phyloP scores from a whole-genome alignment of 805 yeast genomes.

The Pichia gijzeniarum region DNA sequence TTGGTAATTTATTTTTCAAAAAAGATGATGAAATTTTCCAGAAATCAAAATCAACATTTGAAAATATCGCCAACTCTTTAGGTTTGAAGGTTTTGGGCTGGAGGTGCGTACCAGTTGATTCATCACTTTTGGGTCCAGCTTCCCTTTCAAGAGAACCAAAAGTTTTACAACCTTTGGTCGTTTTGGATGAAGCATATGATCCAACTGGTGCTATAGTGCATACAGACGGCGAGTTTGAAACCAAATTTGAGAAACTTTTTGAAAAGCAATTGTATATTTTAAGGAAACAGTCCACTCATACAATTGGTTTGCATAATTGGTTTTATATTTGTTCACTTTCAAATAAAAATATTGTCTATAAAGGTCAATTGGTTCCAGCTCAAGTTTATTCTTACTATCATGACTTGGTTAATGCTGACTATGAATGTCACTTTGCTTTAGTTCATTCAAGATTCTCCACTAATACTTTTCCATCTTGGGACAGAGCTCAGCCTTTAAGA shows the following conservation, averaged over 20 bases:
- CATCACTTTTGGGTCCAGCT: slow-evolving; percentile 92
- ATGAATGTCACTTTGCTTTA: slow-evolving; percentile 90
- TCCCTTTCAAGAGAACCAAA: slow-evolving; percentile 89
- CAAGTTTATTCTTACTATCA: slow-evolving; percentile 94
- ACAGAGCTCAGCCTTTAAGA: slow-evolving; percentile 95
- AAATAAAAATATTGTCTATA: slow-evolving; percentile 85
- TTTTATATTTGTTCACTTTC: slow-evolving; percentile 92
- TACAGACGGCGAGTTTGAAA: slow-evolving; percentile 48
- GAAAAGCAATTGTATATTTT: slow-evolving; percentile 80
- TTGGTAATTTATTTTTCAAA: slow-evolving; percentile 91
- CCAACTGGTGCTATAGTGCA: slow-evolving; percentile 26
- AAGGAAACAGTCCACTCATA: slow-evolving; percentile 83
- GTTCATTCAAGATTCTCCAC: slow-evolving; percentile 98
- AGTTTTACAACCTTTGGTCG: slow-evolving; percentile 89
- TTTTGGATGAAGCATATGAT: slow-evolving; percentile 48
- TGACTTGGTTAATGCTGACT: slow-evolving; percentile 85
- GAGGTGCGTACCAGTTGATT: slow-evolving; percentile 93
- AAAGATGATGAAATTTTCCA: slow-evolving; percentile 68
- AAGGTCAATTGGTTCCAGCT: slow-evolving; percentile 95
- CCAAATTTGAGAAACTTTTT: slow-evolving; percentile 54
- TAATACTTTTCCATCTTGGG: slow-evolving; percentile 99
- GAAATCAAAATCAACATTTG: slow-evolving; percentile 71
- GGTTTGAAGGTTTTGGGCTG: slow-evolving; percentile 86
- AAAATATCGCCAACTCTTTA: slow-evolving; percentile 65
- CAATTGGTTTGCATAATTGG: slow-evolving; percentile 95